Conservation (phyloP, 2,329 filamentous ascomycete genomes). For the Ophiostoma montium region DNA sequence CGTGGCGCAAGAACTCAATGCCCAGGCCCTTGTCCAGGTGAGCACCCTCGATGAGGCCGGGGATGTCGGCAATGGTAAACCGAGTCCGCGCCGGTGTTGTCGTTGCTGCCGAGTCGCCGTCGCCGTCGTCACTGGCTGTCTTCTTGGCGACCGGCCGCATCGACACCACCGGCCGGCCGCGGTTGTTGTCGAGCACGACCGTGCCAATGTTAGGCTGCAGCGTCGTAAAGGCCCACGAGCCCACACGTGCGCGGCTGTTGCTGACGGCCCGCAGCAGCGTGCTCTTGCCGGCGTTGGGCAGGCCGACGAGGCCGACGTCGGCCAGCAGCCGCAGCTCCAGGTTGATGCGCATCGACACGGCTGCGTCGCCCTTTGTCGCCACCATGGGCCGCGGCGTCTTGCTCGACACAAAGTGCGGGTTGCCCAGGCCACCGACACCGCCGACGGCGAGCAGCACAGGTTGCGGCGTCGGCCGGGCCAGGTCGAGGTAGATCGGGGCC, state of each 20-base stretch:
- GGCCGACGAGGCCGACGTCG: constrained; percentile 84
- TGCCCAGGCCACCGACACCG: constrained; percentile 79
- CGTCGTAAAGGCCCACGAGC: constrained; percentile 94
- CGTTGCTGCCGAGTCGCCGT: constrained; percentile 25
- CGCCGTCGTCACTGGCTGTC: constrained; percentile 22
- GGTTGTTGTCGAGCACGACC: constrained; percentile 78
- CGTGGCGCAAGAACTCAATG: constrained; percentile 81
- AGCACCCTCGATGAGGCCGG: constrained; percentile 81
- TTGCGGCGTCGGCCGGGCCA: constrained; percentile 62
- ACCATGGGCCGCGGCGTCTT: constrained; percentile 67
- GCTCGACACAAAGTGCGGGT: constrained; percentile 78
- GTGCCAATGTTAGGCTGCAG: constrained; percentile 86
- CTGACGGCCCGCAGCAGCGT: constrained; percentile 78
- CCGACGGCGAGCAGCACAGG: constrained; percentile 80
- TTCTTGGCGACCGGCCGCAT: constrained; percentile 11
- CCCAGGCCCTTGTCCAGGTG: constrained; percentile 86
- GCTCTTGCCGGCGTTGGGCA: constrained; percentile 93
- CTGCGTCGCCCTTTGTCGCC: constrained; percentile 72
- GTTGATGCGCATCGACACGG: constrained; percentile 65
- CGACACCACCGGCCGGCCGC: constrained; percentile 49
- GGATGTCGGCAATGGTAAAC: constrained; percentile 92
- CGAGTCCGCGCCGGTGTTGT: constrained; percentile 48
- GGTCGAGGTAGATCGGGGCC: constrained; percentile 57
- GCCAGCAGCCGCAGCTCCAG: constrained; percentile 90
- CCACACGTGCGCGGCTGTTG: constrained; percentile 77